Evolutionary conservation across 495 filamentous ascomycete species (phyloP).

Genomic region (Trichoderma parareesei): DNA sequence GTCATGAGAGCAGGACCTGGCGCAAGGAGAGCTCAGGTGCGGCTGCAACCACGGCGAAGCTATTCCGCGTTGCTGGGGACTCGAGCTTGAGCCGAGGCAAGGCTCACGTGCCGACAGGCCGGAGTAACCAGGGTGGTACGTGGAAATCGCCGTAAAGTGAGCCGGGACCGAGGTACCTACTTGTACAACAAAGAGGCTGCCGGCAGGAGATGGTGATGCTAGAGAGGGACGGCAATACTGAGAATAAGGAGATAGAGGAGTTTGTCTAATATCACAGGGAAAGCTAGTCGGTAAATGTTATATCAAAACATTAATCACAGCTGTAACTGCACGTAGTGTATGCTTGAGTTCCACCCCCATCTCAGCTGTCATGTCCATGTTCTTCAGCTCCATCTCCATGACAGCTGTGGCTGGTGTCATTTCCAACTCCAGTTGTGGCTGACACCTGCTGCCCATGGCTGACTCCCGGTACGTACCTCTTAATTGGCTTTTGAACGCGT

Average conservation of each 20-base stretch:
- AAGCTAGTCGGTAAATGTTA: too few species aligned
- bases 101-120: background rate
- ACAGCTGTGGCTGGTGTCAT: background rate
- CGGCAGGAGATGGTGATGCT: too few species aligned
- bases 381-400: background rate
- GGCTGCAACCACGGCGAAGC: slow-evolving; percentile 1
- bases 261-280: too few species aligned
- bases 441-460: too few species aligned
- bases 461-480: background rate
- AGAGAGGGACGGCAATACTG: background rate
- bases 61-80: slow-evolving; percentile 6
- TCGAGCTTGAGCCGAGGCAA: background rate
- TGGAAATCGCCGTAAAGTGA: too few species aligned
- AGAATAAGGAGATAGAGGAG: background rate
- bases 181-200: too few species aligned
- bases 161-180: too few species aligned
- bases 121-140: background rate
- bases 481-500: slow-evolving; percentile 9
- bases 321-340: too few species aligned
- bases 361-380: too few species aligned
- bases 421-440: background rate
- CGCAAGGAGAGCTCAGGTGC: background rate
- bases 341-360: too few species aligned
- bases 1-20: background rate
- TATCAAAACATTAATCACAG: too few species aligned